phyloP scores from a whole-genome alignment of 1,284 basidiomycete genomes.

The Thelephora terrestris region DNA sequence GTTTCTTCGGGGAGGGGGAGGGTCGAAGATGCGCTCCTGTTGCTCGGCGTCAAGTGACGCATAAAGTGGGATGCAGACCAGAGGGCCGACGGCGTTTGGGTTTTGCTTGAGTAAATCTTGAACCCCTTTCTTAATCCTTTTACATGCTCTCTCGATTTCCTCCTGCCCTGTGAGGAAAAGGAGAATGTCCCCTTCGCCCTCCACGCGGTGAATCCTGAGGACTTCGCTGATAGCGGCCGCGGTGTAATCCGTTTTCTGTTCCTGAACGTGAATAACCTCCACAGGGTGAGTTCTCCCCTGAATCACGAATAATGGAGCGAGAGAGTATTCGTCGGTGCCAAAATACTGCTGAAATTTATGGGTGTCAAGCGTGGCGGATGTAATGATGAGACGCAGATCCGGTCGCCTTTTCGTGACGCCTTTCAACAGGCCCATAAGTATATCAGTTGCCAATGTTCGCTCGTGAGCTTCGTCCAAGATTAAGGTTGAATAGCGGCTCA shows the following conservation, averaged over 20 bases:
- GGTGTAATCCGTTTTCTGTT: constrained; percentile 86
- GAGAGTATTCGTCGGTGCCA: constrained; percentile 75
- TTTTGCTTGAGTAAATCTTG: constrained; percentile 61
- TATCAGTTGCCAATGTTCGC: constrained; percentile 87
- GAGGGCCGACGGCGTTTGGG: too few species aligned
- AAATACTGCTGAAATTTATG: too few species aligned
- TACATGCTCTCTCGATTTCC: constrained; percentile 87
- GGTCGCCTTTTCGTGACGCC: constrained; percentile 60
- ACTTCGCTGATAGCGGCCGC: constrained; percentile 89
- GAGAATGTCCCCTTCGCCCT: constrained; percentile 81
- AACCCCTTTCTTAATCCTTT: constrained; percentile 77
- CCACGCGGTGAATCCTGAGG: constrained; percentile 86
- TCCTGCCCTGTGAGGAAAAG: constrained; percentile 92
- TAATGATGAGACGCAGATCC: constrained; percentile 89
- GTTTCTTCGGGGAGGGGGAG: constrained; percentile 70
- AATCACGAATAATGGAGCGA: constrained; percentile 80
- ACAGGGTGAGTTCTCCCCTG: constrained; percentile 88
- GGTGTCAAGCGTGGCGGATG: too few species aligned
- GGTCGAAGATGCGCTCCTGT: constrained; percentile 85
- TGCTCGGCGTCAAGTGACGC: constrained; percentile 81
- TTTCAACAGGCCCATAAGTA: constrained; percentile 80
- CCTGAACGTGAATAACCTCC: constrained; percentile 83
- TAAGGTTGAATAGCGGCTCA: constrained; percentile 81
- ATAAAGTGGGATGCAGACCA: constrained; percentile 88
- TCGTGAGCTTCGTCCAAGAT: constrained; percentile 95